Evolutionary conservation across 2,329 filamentous ascomycete genomes (phyloP).

Genomic region (Amphichorda felina): DNA sequence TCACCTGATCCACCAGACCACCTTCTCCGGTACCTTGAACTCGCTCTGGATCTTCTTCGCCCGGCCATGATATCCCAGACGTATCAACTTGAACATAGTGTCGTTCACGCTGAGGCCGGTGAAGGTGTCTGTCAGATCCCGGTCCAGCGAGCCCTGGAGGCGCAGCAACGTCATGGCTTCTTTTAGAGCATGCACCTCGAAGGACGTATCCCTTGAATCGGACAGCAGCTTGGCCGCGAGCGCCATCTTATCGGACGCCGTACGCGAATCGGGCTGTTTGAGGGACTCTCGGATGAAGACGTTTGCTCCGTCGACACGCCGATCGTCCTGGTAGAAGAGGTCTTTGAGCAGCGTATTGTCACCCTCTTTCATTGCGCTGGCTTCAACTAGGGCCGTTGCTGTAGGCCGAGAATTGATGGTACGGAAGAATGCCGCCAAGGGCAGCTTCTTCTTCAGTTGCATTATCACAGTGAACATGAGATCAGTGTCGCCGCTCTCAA

Average conservation of each 20-base stretch:
- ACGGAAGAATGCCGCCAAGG: conserved; percentile 84
- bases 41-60: conserved; percentile 82
- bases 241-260: conserved; percentile 76
- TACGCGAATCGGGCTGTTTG: conserved; percentile 54
- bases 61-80: conserved; percentile 69
- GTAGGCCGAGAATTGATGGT: conserved; percentile 76
- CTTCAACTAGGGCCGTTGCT: conserved; percentile 82
- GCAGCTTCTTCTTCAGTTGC: conserved; percentile 80
- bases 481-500: conserved; percentile 91
- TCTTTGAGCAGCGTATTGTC: conserved; percentile 85
- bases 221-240: conserved; percentile 71
- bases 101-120: conserved; percentile 80
- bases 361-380: conserved; percentile 54
- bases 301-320: conserved; percentile 75
- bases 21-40: conserved; percentile 87
- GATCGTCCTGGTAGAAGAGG: conserved; percentile 93
- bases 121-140: conserved; percentile 67
- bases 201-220: conserved; percentile 68
- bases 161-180: conserved; percentile 71
- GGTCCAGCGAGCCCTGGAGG: conserved; percentile 79
- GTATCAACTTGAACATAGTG: conserved; percentile 81
- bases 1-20: conserved; percentile 71
- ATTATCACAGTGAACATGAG: conserved; percentile 82
- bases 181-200: conserved; percentile 64
- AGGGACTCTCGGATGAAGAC: conserved; percentile 81